phyloP scores from a whole-genome alignment of 176 grass and related monocot genomes.

The Areca catechu region DNA sequence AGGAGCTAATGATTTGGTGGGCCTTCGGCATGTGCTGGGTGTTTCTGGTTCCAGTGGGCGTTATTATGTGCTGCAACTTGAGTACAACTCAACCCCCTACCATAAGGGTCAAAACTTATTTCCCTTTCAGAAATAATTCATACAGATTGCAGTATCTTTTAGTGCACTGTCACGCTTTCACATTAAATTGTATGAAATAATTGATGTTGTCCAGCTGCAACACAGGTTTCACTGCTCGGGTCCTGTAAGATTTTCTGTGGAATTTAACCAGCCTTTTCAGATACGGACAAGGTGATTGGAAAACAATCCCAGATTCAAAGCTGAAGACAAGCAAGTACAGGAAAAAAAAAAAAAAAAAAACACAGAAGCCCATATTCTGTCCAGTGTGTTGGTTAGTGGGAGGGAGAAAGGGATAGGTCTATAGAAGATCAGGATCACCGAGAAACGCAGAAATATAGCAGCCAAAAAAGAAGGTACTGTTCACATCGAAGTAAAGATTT shows the following conservation, averaged over 20 bases:
- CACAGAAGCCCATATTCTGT: neutral
- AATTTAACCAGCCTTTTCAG: conserved; percentile 4
- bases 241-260: neutral
- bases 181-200: conserved; percentile 5
- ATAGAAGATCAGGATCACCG: too few relatives aligned
- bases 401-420: neutral
- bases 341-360: too few relatives aligned
- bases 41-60: neutral
- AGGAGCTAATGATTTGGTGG: neutral
- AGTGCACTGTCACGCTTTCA: conserved; percentile 3
- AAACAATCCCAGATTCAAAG: neutral
- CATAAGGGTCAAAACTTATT: neutral
- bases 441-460: neutral
- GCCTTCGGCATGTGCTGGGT: neutral
- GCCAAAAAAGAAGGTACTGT: neutral
- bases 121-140: conserved; percentile 15
- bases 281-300: neutral
- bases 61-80: neutral
- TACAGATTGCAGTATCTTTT: conserved; percentile 2
- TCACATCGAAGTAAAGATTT: neutral
- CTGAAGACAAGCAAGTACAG: neutral
- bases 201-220: conserved; percentile 12
- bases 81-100: neutral
- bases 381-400: neutral
- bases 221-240: conserved; percentile 1